These are phyloP conservation scores for Rhizopus delemar DNA, from an alignment of 371 early-diverging fungal genomes.

Conservation along the genomic window DNA sequence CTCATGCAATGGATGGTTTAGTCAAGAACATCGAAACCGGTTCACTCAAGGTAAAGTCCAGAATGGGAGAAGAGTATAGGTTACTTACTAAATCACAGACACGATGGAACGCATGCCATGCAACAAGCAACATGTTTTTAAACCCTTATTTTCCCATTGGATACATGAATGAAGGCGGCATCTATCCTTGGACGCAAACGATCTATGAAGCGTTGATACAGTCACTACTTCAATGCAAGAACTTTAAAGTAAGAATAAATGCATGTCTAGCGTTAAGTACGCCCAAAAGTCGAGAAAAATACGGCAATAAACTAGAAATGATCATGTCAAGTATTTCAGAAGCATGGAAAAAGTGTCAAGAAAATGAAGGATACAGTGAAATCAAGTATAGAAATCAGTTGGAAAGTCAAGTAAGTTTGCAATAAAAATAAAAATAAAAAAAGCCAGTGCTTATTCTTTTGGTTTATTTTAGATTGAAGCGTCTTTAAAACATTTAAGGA, in stretches of 20 bases:
- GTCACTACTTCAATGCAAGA: conserved; percentile 62
- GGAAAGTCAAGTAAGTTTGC: conserved; percentile 45
- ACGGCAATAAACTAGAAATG: conserved; percentile 48
- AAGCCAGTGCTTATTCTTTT: not conserved
- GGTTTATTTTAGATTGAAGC: conserved; percentile 10
- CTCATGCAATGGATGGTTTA: conserved; percentile 57
- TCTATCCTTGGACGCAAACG: conserved; percentile 55
- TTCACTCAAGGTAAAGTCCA: conserved; percentile 60
- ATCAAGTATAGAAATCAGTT: conserved; percentile 63
- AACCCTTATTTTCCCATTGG: conserved; percentile 68
- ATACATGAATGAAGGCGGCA: conserved; percentile 23
- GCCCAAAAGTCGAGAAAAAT: conserved; percentile 46
- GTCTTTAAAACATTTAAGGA: conserved; percentile 7
- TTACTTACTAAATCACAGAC: conserved; percentile 35
- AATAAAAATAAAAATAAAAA: not conserved
- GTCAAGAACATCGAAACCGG: conserved; percentile 73
- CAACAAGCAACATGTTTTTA: conserved; percentile 65
- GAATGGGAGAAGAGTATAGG: not conserved
- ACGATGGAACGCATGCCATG: conserved; percentile 86
- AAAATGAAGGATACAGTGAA: conserved; percentile 56
- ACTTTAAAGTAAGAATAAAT: conserved; percentile 82
- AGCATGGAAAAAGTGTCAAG: conserved; percentile 43
- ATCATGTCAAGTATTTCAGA: conserved; percentile 49
- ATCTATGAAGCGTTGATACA: conserved; percentile 59
- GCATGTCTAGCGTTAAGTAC: conserved; percentile 69